Evolutionary conservation across 2,329 filamentous ascomycete genomes (phyloP), one percentile per base, ranked within the genome.

Genomic region (Verticillium albo-atrum): DNA sequence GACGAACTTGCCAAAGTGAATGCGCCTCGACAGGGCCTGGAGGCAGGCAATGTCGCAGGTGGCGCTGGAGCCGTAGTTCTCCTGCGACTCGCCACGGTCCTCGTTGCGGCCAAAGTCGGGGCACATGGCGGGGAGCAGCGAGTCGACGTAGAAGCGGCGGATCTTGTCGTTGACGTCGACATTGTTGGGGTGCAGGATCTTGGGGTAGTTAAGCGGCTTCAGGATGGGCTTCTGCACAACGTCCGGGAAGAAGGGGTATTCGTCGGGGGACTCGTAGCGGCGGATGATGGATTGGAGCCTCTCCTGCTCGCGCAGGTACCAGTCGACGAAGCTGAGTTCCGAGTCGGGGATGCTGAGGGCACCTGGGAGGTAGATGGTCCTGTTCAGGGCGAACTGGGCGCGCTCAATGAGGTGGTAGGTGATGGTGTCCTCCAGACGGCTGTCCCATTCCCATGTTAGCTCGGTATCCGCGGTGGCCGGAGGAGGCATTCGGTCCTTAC

Each of bases 1-100:
- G 9, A 99, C 95, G 70, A 98, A 98, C 78, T 98, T 99, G 67
- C 95, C 95, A 77, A 97, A 99, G 76, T 99, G 95, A 67, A 99
- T 95, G 58, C 95, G 83, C 50, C 94, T 84, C 42, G 91, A 96
- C 54, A 99, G 78, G 3, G 95, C 90, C 79, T 99, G 95, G 64
- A 99, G 80, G 68, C 90, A 94, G 57, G 86, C 83, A 62, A 99
- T 95, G 75, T 99, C 95, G 72, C 90, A 92, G 1, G 92, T 96
- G 2, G 92, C 94, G 1, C 93, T 84, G 6, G 91, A 96, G 17
- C 95, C 95, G 77, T 98, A 99, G 77, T 99, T 97, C 76, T 98
- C 95, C 72, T 92, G 88, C 15, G 86, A 85, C 72, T 96, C 93
- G 55, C 91, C 91, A 60, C 92, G 83, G 74, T 97, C 93, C 54